Evolutionary conservation across 176 grass and related monocot species (phyloP), one percentile per base, ranked within the genome.

Genomic region (Eleusine coracana): DNA sequence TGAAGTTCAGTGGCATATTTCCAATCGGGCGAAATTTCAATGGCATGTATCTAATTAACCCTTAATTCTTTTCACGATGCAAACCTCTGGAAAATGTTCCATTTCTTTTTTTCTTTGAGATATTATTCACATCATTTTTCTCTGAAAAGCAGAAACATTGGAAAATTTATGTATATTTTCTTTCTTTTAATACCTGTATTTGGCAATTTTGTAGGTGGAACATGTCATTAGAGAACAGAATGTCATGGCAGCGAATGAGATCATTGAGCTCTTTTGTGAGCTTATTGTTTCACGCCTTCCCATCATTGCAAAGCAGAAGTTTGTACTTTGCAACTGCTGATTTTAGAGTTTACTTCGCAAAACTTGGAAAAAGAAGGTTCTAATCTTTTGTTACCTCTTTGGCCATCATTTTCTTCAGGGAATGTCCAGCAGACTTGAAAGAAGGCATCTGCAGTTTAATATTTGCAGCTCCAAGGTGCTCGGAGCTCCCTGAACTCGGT

Each of bases 191-290:
- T 45, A 36, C 16, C 38, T 34, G 63, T 55, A 68, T 59, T 56
- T 74, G 56, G 31, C 34, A 8, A 84, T 71, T 85, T 44, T 91
- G 78, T 72, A 99, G 93, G 96, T 99, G 3, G 96, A 99, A 72
- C 93, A 99, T 89, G 96, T 99, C 45, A 99, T 99, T 83, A 95
- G 93, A 86, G 93, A 99, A 73, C 92, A 99, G 80, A 99, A 96
- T 70, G 82, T 85, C 58, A 89, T 93, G 89, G 93, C 91, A 45
- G 96, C 89, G 0, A 99, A 99, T 16, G 96, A 99, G 61, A 99
- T 99, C 48, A 85, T 99, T 78, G 91, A 96, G 70, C 87, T 99
- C 70, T 99, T 99, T 78, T 96, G 96, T 58, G 96, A 99, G 77
- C 89, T 99, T 49, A 90, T 99, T 70, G 96, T 94, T 21, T 80